phyloP scores from a whole-genome alignment of 305 asterid genomes.

The Salvia sclarea region DNA sequence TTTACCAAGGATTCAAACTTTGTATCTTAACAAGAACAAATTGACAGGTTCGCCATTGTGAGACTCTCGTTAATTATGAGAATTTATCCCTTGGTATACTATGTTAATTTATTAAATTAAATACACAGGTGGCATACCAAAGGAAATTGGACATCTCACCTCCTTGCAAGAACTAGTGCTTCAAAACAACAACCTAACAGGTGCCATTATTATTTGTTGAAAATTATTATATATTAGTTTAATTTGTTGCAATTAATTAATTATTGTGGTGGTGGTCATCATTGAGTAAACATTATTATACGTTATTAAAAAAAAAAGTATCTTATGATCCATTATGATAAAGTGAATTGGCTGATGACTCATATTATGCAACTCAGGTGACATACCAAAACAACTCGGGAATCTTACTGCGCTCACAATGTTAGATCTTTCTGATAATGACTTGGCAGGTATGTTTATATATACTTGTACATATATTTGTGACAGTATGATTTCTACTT shows the following conservation, averaged over 20 bases:
- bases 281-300: no score
- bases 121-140: constrained; percentile 9
- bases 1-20: background rate
- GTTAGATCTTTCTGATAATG: background rate
- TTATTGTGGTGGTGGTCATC: no score
- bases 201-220: no score
- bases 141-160: constrained; percentile 4
- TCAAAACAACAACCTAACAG: background rate
- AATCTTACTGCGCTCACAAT: background rate
- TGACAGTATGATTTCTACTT: no score
- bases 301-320: no score
- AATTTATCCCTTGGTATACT: background rate
- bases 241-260: no score
- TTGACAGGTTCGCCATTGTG: no score
- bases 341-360: no score
- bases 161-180: background rate
- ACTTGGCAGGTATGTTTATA: background rate
- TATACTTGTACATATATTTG: no score
- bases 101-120: background rate
- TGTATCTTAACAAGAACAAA: background rate
- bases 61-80: no score
- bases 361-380: background rate
- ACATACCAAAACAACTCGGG: background rate
- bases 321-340: no score
- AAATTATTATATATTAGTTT: no score